Base-by-base conservation (phyloP, 2,329 filamentous ascomycete species). In the Aspergillus latus region DNA sequence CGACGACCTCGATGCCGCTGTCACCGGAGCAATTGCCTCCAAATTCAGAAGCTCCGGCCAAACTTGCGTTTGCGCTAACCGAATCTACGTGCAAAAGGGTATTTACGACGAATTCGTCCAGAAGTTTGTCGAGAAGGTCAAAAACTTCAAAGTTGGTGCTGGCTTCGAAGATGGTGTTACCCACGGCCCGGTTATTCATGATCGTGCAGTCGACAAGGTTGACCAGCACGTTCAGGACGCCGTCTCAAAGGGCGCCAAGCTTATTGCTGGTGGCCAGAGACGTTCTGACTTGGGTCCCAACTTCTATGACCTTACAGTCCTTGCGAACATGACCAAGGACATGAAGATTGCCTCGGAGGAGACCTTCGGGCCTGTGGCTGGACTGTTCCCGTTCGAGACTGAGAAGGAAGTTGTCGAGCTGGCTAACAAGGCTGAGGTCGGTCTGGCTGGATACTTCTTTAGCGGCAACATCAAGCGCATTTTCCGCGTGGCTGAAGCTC, bases 41-140 rank as follows among this genome's bases (percentile, higher is more conserved):
- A 99, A 97, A 74, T 97, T 97, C 84, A 88, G 94, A 53, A 91
- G 88, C 37, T 95, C 90, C 0, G 94, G 94, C 36, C 94, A 99
- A 80, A 97, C 94, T 0, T 99, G 94, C 73, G 92, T 97, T 21
- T 92, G 89, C 68, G 89, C 89, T 5, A 83, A 82, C 66, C 74
- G 80, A 0, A 77, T 82, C 57, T 81, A 80, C 61, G 76, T 83
- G 1, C 80, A 83, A 62, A 71, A 72, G 34, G 78, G 78, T 9
- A 73, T 82, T 9, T 81, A 81, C 59, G 77, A 82, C 43, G 68
- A 79, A 29, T 82, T 88, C 34, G 80, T 82, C 0, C 66, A 74
- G 10, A 72, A 78, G 32, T 87, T 89, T 54, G 76, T 81, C 5
- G 76, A 77, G 44, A 76, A 80, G 60, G 78, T 88, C 57, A 74